Evolutionary conservation across 2,329 filamentous ascomycete species (phyloP), one percentile per base, ranked within the genome.

Genomic region (Trichoderma simmonsii): DNA sequence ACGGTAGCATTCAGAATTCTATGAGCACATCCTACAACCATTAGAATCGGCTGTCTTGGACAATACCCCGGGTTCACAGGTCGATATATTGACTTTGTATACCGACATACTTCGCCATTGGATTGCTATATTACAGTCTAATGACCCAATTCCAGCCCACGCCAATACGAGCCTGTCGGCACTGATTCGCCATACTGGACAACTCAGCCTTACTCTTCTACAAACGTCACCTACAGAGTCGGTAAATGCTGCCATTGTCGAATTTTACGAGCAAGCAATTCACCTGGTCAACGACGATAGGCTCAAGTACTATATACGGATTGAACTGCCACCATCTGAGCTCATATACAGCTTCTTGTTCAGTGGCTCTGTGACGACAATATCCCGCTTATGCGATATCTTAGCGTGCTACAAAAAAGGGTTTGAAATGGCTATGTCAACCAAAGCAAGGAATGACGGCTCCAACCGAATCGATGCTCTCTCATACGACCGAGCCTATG

Each of bases 261-360:
- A 90, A 78, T 94, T 95, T 81, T 93, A 92, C 79, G 88, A 91
- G 74, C 83, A 87, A 68, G 85, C 89, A 6, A 86, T 89, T 5
- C 82, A 84, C 24, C 81, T 92, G 26, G 86, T 90, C 71, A 85
- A 86, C 3, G 82, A 90, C 57, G 82, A 77, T 82, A 57, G 76
- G 2, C 80, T 89, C 11, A 85, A 88, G 63, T 81, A 82, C 11
- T 84, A 85, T 72, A 85, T 93, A 54, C 88, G 89, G 28, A 89
- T 95, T 74, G 86, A 89, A 71, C 87, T 94, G 24, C 93, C 93
- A 0, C 86, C 91, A 0, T 85, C 90, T 2, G 83, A 87, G 4
- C 86, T 93, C 11, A 85, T 95, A 26, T 96, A 96, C 81, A 86
- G 86, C 11, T 84, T 96, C 51, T 85, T 90, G 74, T 94, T 96